Conservation (phyloP, 78 protist genomes). For the Chrysochromulina parva region DNA sequence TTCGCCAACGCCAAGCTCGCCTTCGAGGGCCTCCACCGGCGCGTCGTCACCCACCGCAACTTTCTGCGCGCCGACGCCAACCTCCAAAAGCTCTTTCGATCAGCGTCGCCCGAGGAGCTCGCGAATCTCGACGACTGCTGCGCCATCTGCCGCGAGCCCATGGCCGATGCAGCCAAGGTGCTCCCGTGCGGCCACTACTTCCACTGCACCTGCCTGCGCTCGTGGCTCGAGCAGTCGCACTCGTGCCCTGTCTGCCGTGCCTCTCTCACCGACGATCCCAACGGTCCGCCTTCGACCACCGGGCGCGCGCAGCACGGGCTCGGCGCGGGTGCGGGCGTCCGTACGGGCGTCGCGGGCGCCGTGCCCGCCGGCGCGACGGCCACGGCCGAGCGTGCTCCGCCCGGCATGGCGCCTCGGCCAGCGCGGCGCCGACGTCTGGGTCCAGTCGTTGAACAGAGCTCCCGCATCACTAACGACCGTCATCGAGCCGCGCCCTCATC, state of each 20-base stretch:
- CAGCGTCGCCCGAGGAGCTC: not conserved
- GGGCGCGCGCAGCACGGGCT: too few species aligned
- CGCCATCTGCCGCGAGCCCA: slow-evolving; percentile 7
- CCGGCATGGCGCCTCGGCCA: too few species aligned
- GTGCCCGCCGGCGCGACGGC: too few species aligned
- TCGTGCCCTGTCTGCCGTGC: not conserved
- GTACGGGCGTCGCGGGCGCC: too few species aligned
- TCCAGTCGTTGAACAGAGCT: too few species aligned
- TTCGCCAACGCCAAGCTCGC: slow-evolving; percentile 7
- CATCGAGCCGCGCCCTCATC: too few species aligned
- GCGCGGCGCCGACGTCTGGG: too few species aligned
- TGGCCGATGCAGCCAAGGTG: not conserved
- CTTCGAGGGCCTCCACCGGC: not conserved
- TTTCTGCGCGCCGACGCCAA: slow-evolving; percentile 22
- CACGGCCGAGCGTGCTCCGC: too few species aligned
- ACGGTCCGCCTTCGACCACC: too few species aligned
- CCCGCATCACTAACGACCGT: too few species aligned
- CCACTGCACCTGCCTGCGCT: not conserved
- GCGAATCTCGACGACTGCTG: not conserved
- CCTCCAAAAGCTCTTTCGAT: not conserved
- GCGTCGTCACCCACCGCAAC: not conserved
- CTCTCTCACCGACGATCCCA: not conserved
- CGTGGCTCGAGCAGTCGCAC: slow-evolving; percentile 10
- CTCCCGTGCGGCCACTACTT: slow-evolving; percentile 20
- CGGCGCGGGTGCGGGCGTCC: too few species aligned